A percentile compares a stretch with the other conserved stretches of the same genome.
Conservation (phyloP, 1,284 basidiomycete genomes). For the Pascua guehoae region DNA sequence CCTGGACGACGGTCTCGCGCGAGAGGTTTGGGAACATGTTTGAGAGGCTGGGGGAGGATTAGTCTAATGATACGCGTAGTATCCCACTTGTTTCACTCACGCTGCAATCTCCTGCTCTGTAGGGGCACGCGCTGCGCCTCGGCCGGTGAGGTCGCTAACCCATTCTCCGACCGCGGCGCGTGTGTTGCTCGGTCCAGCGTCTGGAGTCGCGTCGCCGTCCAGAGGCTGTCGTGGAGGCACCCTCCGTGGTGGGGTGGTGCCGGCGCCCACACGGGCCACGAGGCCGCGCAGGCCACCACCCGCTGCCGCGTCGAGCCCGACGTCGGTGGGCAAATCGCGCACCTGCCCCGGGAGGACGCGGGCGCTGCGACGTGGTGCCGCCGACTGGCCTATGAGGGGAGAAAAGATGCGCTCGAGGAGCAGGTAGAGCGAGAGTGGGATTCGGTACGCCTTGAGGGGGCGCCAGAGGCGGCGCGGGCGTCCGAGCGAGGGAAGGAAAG, state of each 20-base stretch:
- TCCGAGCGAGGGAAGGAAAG: constrained; percentile 41
- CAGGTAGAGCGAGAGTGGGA: constrained; percentile 59
- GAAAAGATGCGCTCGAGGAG: constrained; percentile 58
- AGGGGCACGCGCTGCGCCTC: constrained; percentile 62
- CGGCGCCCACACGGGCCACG: constrained; percentile 15
- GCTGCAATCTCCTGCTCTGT: constrained; percentile 66
- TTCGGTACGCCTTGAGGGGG: constrained; percentile 64
- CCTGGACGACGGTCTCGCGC: constrained; percentile 68
- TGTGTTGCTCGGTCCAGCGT: constrained; percentile 18
- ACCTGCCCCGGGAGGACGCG: constrained; percentile 60
- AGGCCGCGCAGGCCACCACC: constrained; percentile 38
- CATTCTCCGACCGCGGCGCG: constrained; percentile 68
- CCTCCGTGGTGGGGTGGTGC: constrained; percentile 10
- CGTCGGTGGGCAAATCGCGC: constrained; percentile 11
- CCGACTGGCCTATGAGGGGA: constrained; percentile 62
- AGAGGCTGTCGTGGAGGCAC: background rate
- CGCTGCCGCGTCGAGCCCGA: background rate
- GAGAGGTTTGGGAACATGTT: constrained; percentile 78
- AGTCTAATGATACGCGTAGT: background rate
- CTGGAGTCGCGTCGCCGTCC: background rate
- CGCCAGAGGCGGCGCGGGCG: constrained; percentile 29
- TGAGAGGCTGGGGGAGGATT: constrained; percentile 54
- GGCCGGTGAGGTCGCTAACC: constrained; percentile 72
- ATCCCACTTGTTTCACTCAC: constrained; percentile 19
- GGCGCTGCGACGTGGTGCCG: constrained; percentile 57